Base-by-base conservation (phyloP, 805 yeast genomes). In the Teunomyces panamensis region DNA sequence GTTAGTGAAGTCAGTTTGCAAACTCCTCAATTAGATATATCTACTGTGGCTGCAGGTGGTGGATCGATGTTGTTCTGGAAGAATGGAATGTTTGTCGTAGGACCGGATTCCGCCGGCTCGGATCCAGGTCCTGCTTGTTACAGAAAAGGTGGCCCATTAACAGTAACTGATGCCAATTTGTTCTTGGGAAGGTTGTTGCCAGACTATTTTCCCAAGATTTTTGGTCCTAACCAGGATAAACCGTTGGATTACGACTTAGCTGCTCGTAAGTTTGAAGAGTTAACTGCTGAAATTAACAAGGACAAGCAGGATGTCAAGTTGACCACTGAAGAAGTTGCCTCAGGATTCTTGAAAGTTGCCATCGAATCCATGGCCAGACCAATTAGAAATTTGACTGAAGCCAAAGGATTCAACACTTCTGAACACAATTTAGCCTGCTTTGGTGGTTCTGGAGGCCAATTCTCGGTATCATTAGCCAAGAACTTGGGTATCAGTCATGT, bases 381-480 rank as follows among this genome's bases (percentile, higher is more conserved):
- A 2, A 87, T 89, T 46, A 75, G 96, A 49, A 83, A 86, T 36
- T 68, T 89, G 45, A 89, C 96, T 0, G 96, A 89, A 61, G 88
- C 92, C 1, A 87, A 83, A 59, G 96, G 96, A 4, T 81, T 83
- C 58, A 74, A 79, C 36, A 75, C 83, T 0, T 62, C 85, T 8
- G 70, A 77, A 9, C 96, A 89, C 62, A 69, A 85, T 49, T 67
- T 89, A 49, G 95, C 90, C 1, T 78, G 92, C 2, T 89, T 89
- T 67, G 96, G 96, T 42, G 96, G 96, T 43, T 96, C 96, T 24
- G 96, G 96, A 46, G 96, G 96, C 7, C 96, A 89, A 66, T 91
- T 87, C 64, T 91, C 94, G 2, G 83, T 80, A 43, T 83, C 87
- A 8, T 83, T 89, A 30, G 96, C 96, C 1, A 74, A 79, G 48